Evolutionary conservation across 495 filamentous ascomycete species (phyloP).

Genomic region (Aspergillus affinis): DNA sequence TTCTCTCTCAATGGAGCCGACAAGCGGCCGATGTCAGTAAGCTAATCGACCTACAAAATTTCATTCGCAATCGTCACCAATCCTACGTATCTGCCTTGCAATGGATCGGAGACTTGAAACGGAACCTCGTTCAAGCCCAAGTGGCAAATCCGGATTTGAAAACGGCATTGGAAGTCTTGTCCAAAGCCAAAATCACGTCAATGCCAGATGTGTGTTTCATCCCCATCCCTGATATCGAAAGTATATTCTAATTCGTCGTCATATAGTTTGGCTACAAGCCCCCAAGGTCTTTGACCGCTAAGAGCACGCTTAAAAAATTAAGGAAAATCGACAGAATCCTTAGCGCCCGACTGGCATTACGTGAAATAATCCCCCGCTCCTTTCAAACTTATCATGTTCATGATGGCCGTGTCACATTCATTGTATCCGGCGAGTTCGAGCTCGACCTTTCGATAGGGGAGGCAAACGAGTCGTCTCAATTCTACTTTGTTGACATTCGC

Average conservation of each 20-base stretch:
- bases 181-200: constrained; percentile 68
- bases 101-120: constrained; percentile 67
- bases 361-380: constrained; percentile 69
- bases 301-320: constrained; percentile 64
- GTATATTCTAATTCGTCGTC: constrained; percentile 25
- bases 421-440: constrained; percentile 81
- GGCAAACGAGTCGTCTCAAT: constrained; percentile 75
- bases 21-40: constrained; percentile 73
- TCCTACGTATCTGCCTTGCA: constrained; percentile 57
- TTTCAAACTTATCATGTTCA: constrained; percentile 73
- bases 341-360: constrained; percentile 72
- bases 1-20: constrained; percentile 83
- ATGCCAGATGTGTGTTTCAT: constrained; percentile 67
- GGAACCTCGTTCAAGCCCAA: constrained; percentile 59
- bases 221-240: constrained; percentile 3
- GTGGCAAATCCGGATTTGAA: constrained; percentile 85
- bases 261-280: constrained; percentile 71
- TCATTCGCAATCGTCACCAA: constrained; percentile 60
- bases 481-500: constrained; percentile 90
- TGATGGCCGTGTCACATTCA: constrained; percentile 83
- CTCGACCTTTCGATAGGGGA: constrained; percentile 85
- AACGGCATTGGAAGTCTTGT: constrained; percentile 82
- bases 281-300: constrained; percentile 65
- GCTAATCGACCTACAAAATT: constrained; percentile 78
- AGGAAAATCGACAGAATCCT: constrained; percentile 81